Percentiles rank a stretch among this genome's conserved stretches.
Conservation (phyloP, 2,329 filamentous ascomycete species). For the Reticulascus tulasneorum region DNA sequence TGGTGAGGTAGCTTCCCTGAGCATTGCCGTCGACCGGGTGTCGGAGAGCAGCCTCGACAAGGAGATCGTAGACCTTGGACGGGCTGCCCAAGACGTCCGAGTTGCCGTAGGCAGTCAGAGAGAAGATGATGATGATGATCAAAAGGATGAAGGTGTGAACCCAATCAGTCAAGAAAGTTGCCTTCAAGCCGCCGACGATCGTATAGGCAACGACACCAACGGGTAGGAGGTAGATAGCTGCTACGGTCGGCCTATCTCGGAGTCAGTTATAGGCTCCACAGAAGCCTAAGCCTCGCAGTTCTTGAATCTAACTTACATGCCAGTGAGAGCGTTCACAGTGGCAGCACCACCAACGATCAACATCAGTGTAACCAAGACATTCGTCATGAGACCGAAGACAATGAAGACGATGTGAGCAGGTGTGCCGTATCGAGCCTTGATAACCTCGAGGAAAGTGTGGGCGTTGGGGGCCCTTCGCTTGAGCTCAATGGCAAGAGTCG, state of each 20-base stretch:
- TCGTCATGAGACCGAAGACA: conserved; percentile 71
- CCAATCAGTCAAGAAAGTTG: conserved; percentile 73
- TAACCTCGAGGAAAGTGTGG: conserved; percentile 71
- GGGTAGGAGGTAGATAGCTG: conserved; percentile 79
- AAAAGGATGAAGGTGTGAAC: conserved; percentile 73
- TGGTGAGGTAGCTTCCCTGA: conserved; percentile 73
- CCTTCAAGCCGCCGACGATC: conserved; percentile 65
- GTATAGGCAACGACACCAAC: conserved; percentile 75
- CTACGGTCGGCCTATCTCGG: conserved; percentile 37
- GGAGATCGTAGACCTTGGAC: conserved; percentile 60
- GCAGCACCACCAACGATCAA: conserved; percentile 75
- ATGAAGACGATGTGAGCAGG: conserved; percentile 68
- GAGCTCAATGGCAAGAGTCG: conserved; percentile 78
- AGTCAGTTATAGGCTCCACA: not conserved
- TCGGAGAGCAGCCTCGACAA: conserved; percentile 57
- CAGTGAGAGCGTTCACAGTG: conserved; percentile 49
- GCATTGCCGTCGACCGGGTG: conserved; percentile 74
- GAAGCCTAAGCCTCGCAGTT: not conserved
- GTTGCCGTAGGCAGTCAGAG: conserved; percentile 62
- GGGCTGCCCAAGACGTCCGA: conserved; percentile 62
- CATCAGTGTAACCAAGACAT: conserved; percentile 72
- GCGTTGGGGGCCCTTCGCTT: conserved; percentile 77
- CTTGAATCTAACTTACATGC: conserved; percentile 14
- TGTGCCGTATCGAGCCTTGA: conserved; percentile 67
- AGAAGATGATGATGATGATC: conserved; percentile 74